Conservation (phyloP, 2,329 filamentous ascomycete genomes). For the Pseudogymnoascus sp. region DNA sequence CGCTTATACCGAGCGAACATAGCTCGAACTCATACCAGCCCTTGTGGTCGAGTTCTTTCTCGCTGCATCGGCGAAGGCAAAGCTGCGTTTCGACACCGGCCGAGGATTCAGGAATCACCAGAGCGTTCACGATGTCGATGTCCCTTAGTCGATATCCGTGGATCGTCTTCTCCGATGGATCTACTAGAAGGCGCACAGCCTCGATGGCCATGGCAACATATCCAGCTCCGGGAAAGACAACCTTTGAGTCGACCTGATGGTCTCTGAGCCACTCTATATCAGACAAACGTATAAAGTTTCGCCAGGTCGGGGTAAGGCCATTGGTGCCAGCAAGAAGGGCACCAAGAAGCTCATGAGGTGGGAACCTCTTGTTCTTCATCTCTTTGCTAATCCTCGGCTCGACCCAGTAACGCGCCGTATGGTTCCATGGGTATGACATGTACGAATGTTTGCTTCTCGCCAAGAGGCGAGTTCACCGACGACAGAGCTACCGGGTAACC, state of each 20-base stretch:
- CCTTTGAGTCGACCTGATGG: constrained; percentile 15
- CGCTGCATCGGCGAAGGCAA: too few relatives aligned
- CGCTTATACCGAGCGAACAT: too few relatives aligned
- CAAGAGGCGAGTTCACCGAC: background rate
- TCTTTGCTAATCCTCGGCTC: constrained; percentile 41
- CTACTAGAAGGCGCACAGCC: constrained; percentile 13
- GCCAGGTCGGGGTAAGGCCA: constrained; percentile 22
- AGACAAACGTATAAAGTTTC: constrained; percentile 20
- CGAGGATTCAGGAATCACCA: constrained; percentile 39
- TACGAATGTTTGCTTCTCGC: constrained; percentile 19
- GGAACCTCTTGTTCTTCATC: constrained; percentile 34
- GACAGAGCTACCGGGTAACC: background rate
- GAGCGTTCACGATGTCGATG: constrained; percentile 40
- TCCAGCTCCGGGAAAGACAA: constrained; percentile 24
- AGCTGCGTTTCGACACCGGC: constrained; percentile 40
- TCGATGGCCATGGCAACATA: constrained; percentile 26
- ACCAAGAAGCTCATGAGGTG: constrained; percentile 43
- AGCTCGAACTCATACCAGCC: too few relatives aligned
- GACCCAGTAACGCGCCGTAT: constrained; percentile 41
- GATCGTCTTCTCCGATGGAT: background rate
- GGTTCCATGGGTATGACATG: constrained; percentile 44
- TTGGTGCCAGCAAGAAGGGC: constrained; percentile 14
- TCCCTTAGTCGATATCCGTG: constrained; percentile 38
- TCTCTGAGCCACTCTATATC: constrained; percentile 25
- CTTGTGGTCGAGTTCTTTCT: too few relatives aligned